Evolutionary conservation across 495 filamentous ascomycete genomes (phyloP), one percentile per base, ranked within the genome.

Genomic region (Durotheca rogersii): DNA sequence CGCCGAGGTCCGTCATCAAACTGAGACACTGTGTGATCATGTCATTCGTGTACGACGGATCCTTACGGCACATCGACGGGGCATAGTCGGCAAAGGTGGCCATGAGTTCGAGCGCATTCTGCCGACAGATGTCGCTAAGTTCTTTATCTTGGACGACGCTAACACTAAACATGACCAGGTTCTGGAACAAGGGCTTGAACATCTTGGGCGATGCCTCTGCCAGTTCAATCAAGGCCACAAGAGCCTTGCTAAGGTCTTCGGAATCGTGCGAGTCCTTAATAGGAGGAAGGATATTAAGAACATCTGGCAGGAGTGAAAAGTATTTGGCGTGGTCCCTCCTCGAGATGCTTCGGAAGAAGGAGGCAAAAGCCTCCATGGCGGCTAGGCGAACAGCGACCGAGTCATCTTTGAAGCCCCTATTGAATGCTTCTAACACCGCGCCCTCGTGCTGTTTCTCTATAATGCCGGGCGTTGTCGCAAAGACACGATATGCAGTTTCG

Each of bases 11-110:
- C n/a, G 94, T 99, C 94, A 99, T 97, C 60, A 99, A 70, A 56
- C 93, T 97, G 54, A 99, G 73, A 65, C 94, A 99, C 69, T 99
- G 94, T 0, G 90, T 97, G 58, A 99, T 91, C 94, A 99, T 99
- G 53, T 96, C 89, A 41, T 77, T 81, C 6, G 91, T 92, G 68
- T 94, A 99, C 11, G 81, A 84, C 3, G 86, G 67, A 62, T 99
- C 90, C 60, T 96, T 97, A 67, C 82, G 85, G 75, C 93, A 97
- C 85, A 96, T 95, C 19, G 83, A 81, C 7, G 94, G 88, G 1
- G 85, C 85, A 55, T 93, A 91, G 58, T 99, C 94, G 51, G 94
- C 93, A 70, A 99, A 99, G 1, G 94, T 99, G 19, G 90, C 92
- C 86, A 99, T 95, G 34, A 99, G 77, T 62, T 99, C 94, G 44